phyloP scores from a whole-genome alignment of 2,329 filamentous ascomycete genomes.

The Plectosphaerella sp. region DNA sequence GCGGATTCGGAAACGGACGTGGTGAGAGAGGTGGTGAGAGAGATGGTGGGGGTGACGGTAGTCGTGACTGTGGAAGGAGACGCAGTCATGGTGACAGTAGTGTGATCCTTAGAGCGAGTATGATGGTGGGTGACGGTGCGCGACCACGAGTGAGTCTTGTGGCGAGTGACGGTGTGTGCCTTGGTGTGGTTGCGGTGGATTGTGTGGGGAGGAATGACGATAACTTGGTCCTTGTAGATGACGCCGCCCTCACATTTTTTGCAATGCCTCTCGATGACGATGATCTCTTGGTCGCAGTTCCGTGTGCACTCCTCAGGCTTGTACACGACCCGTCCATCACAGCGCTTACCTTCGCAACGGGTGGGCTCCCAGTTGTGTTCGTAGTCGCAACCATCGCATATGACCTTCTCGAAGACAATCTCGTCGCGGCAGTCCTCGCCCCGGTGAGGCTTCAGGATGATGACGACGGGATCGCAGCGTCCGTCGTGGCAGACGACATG shows the following conservation, averaged over 20 bases:
- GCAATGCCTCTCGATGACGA: constrained; percentile 13
- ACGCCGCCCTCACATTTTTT: not conserved
- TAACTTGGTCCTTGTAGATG: constrained; percentile 13
- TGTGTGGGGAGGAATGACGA: too few relatives aligned
- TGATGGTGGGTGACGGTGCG: too few relatives aligned
- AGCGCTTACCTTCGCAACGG: constrained; percentile 11
- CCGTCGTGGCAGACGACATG: constrained; percentile 24
- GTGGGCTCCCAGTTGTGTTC: constrained; percentile 19
- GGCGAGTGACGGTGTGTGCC: too few relatives aligned
- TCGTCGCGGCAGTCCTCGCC: constrained; percentile 24
- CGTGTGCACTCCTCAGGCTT: constrained; percentile 14
- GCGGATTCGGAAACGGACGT: too few relatives aligned
- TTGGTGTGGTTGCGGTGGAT: too few relatives aligned
- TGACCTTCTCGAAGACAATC: constrained; percentile 16
- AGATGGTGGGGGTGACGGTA: too few relatives aligned
- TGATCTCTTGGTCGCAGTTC: constrained; percentile 6
- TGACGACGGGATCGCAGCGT: constrained; percentile 21
- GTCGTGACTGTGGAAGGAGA: too few relatives aligned
- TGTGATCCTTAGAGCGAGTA: too few relatives aligned
- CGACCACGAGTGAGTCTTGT: too few relatives aligned
- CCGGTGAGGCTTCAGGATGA: constrained; percentile 22
- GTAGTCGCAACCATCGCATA: constrained; percentile 16
- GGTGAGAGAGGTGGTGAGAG: too few relatives aligned
- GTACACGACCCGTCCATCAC: constrained; percentile 15
- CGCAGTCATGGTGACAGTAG: too few relatives aligned